Conservation (phyloP, 352 stramenopile genomes). For the Pythium phragmiticola region DNA sequence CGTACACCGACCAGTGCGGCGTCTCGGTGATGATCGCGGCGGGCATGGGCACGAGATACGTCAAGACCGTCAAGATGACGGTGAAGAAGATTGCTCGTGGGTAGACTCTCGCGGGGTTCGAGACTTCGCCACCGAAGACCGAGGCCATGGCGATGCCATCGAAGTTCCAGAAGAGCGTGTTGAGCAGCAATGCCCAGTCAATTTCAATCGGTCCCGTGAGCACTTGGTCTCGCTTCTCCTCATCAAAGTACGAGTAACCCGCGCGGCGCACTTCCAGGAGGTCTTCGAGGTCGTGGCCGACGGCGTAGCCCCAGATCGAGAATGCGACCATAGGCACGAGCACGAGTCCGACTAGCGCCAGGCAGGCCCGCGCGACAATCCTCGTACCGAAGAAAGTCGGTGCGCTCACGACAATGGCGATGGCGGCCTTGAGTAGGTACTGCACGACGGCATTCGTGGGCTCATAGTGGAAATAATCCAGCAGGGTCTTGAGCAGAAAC, state of each 20-base stretch:
- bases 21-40: slow-evolving; percentile 62
- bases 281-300: slow-evolving; percentile 33
- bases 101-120: slow-evolving; percentile 82
- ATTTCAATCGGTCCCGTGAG: slow-evolving; percentile 38
- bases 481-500: slow-evolving; percentile 22
- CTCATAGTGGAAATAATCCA: slow-evolving; percentile 32
- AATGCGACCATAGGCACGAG: slow-evolving; percentile 41
- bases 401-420: slow-evolving; percentile 37
- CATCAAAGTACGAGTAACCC: slow-evolving; percentile 16
- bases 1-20: slow-evolving; percentile 68
- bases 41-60: slow-evolving; percentile 90
- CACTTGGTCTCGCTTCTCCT: slow-evolving; percentile 21
- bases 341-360: slow-evolving; percentile 35
- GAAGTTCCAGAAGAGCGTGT: slow-evolving; percentile 96
- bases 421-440: slow-evolving; percentile 40
- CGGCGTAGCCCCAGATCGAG: slow-evolving; percentile 40
- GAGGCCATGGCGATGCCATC: slow-evolving; percentile 92
- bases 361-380: slow-evolving; percentile 31
- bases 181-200: slow-evolving; percentile 85
- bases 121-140: slow-evolving; percentile 90
- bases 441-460: slow-evolving; percentile 24
- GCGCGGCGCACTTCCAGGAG: slow-evolving; percentile 41
- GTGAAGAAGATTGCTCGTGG: slow-evolving; percentile 80
- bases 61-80: slow-evolving; percentile 67
- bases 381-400: slow-evolving; percentile 41